Evolutionary conservation across 2,329 filamentous ascomycete genomes (phyloP).

Genomic region (Xenosphaeropsis pyriputrescens): DNA sequence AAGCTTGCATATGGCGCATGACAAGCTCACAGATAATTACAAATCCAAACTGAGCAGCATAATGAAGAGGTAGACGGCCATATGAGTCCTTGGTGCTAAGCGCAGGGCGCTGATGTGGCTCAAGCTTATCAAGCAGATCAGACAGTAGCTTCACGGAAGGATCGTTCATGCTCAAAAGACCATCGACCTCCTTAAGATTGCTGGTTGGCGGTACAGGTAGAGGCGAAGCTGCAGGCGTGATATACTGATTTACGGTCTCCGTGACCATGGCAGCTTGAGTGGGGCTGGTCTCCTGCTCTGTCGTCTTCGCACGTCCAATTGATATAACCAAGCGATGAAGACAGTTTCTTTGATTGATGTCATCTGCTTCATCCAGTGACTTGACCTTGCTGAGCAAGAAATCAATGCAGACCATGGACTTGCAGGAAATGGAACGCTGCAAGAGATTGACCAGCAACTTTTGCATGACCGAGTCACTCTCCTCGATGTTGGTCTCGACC

Average conservation of each 20-base stretch:
- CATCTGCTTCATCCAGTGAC: slow-evolving; percentile 70
- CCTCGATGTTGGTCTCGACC: slow-evolving; percentile 36
- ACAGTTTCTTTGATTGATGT: slow-evolving; percentile 89
- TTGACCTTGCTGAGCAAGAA: slow-evolving; percentile 54
- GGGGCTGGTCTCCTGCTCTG: slow-evolving; percentile 19
- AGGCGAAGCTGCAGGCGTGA: slow-evolving; percentile 64
- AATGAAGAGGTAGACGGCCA: slow-evolving; percentile 77
- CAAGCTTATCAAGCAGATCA: slow-evolving; percentile 52
- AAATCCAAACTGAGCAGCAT: slow-evolving; percentile 89
- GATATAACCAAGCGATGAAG: slow-evolving; percentile 86
- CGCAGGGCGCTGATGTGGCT: slow-evolving; percentile 48
- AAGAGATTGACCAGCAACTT: slow-evolving; percentile 65
- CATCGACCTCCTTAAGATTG: slow-evolving; percentile 51
- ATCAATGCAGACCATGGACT: slow-evolving; percentile 55
- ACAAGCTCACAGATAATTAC: slow-evolving; percentile 80
- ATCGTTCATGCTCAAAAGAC: slow-evolving; percentile 53
- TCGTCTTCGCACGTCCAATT: slow-evolving; percentile 59
- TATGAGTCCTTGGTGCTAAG: slow-evolving; percentile 61
- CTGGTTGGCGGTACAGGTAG: slow-evolving; percentile 43
- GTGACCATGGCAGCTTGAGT: slow-evolving; percentile 22
- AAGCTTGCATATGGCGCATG: slow-evolving; percentile 77
- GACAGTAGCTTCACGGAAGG: slow-evolving; percentile 56
- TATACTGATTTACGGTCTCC: slow-evolving; percentile 36
- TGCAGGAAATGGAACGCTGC: slow-evolving; percentile 60
- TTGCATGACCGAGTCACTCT: slow-evolving; percentile 40